phyloP scores from a whole-genome alignment of 768 basidiomycete species.

The Phlegmacium glaucopus region DNA sequence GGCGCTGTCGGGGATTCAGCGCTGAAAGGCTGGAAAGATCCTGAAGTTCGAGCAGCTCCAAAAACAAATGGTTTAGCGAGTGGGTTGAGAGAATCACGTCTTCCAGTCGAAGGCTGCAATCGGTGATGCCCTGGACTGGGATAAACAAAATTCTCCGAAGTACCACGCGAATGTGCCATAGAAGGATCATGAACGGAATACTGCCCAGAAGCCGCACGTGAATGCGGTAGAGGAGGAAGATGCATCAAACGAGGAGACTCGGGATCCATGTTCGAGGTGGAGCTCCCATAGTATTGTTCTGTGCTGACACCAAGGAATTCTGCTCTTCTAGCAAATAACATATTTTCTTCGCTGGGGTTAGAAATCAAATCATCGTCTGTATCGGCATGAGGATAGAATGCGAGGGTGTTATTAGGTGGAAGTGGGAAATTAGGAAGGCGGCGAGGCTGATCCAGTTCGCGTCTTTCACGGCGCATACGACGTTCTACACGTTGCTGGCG shows the following conservation, averaged over 20 bases:
- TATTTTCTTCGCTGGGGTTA: slow-evolving; percentile 81
- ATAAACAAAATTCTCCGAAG: slow-evolving; percentile 31
- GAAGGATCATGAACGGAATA: slow-evolving; percentile 61
- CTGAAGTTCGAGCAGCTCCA: slow-evolving; percentile 39
- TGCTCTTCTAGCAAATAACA: slow-evolving; percentile 26
- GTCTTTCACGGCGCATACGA: slow-evolving; percentile 51
- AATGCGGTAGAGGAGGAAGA: slow-evolving; percentile 15
- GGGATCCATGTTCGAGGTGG: slow-evolving; percentile 17
- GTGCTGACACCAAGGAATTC: slow-evolving; percentile 44
- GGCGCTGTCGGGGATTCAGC: slow-evolving; percentile 23
- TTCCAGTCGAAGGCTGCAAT: slow-evolving; percentile 18
- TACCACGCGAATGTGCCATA: slow-evolving; percentile 59
- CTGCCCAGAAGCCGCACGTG: slow-evolving; percentile 54
- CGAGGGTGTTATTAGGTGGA: slow-evolving; percentile 55
- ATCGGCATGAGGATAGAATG: slow-evolving; percentile 27
- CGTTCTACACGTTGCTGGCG: slow-evolving; percentile 64
- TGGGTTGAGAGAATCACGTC: slow-evolving; percentile 62
- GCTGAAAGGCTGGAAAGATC: slow-evolving; percentile 15
- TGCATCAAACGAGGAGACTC: slow-evolving; percentile 33
- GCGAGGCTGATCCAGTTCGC: slow-evolving; percentile 57
- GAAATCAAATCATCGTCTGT: slow-evolving; percentile 68
- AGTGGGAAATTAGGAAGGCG: slow-evolving; percentile 78
- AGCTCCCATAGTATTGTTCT: slow-evolving; percentile 37
- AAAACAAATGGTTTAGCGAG: slow-evolving; percentile 85
- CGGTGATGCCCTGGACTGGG: slow-evolving; percentile 16